Evolutionary conservation across 139 green algal genomes (phyloP), one percentile per base, ranked within the genome.

Genomic region (Ettlia oleoabundans): DNA sequence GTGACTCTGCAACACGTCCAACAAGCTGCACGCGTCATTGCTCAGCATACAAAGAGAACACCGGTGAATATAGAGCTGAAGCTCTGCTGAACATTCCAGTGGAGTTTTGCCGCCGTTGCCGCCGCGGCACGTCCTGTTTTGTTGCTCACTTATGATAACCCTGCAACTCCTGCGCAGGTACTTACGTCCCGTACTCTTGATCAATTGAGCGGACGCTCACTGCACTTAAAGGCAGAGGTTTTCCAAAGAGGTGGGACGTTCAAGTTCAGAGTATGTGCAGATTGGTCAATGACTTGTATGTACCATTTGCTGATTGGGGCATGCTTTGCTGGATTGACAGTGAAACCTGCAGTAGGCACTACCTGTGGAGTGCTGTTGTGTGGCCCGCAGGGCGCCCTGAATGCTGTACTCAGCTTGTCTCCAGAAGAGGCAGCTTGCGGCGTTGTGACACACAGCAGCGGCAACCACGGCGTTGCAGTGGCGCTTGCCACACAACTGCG

Each of bases 151-250:
- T 24, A 15, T n/a, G n/a, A n/a, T n/a, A n/a, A n/a, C n/a, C 70
- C 6, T 32, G 9, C 37, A 40, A 0, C 40, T 18, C 4, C 22
- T 24, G 15, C 30, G 9, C 84, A 87, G 81, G 86, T 92, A 9
- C 58, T 91, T 5, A 92, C 85, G 1, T 85, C 58, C 75, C 26
- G 51, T 9, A 83, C 80, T 0, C n/a, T 93, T 32, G 81, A 93
- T 69, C 4, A 26, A 4, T 70, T 91, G 24, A 41, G 71, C 32
- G 86, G 82, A 0, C 22, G 64, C 22, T 2, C 68, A 0, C 69
- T 97, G 32, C 85, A 89, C 76, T 96, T 97, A 83, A 97, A 97
- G 62, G 92, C 83, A 47, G 92, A 95, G 75, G 67, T 95, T 19
- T 87, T 90, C 70, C 94, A 95, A 81, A 93, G 52, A 79, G 89